Conservation (phyloP, 2,329 filamentous ascomycete genomes). For the Microsporum ferrugineum region DNA sequence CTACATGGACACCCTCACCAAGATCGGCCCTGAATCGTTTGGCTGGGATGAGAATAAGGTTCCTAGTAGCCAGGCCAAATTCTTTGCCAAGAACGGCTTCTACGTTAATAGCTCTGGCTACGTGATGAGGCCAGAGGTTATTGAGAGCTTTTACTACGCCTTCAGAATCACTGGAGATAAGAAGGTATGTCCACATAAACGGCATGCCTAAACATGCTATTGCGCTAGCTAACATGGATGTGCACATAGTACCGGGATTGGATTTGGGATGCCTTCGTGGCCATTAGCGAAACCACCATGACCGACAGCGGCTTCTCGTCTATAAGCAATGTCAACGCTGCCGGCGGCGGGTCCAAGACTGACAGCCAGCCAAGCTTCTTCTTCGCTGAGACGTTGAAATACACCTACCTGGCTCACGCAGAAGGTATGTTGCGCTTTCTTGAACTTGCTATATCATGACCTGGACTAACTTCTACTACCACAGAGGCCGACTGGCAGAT, state of each 20-base stretch:
- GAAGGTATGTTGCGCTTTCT: not conserved
- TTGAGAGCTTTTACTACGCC: constrained; percentile 79
- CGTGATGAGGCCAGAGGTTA: constrained; percentile 64
- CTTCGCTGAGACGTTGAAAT: constrained; percentile 82
- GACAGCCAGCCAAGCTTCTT: constrained; percentile 80
- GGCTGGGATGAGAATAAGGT: constrained; percentile 46
- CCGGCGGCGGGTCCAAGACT: constrained; percentile 47
- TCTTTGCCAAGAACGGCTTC: constrained; percentile 60
- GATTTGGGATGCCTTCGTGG: constrained; percentile 67
- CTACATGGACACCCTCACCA: constrained; percentile 55
- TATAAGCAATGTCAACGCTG: constrained; percentile 54
- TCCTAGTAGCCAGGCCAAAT: constrained; percentile 40
- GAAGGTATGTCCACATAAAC: constrained; percentile 30
- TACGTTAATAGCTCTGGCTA: constrained; percentile 55
- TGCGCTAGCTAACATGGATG: not conserved
- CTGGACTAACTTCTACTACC: not conserved
- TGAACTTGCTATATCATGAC: not conserved
- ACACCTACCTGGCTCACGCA: constrained; percentile 60
- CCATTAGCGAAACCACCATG: constrained; percentile 53
- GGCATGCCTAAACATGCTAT: not conserved
- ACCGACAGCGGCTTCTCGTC: constrained; percentile 56
- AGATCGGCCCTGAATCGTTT: constrained; percentile 67
- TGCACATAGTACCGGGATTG: constrained; percentile 57
- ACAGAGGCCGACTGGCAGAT: constrained; percentile 51
- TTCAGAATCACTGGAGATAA: constrained; percentile 64